phyloP scores from a whole-genome alignment of 768 basidiomycete species.

The Leccinum olivaceopallidum region DNA sequence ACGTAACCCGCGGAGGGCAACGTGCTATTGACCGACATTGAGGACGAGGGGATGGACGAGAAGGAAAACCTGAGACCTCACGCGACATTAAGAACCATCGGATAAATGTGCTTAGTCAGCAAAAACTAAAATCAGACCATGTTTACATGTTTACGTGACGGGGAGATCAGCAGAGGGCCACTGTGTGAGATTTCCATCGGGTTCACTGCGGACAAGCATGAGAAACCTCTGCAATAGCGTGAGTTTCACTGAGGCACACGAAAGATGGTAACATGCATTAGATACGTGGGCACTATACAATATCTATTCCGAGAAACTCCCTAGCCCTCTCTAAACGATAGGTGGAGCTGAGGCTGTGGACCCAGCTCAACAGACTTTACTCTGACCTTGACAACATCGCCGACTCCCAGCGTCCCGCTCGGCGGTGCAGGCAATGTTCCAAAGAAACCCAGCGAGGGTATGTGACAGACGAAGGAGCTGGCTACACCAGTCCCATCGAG shows the following conservation, averaged over 20 bases:
- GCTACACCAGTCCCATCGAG: slow-evolving; percentile 13
- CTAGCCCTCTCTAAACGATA: slow-evolving; percentile 16
- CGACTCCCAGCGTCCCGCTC: slow-evolving; percentile 20
- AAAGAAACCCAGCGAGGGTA: slow-evolving; percentile 28
- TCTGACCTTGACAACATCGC: slow-evolving; percentile 28
- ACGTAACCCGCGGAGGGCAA: slow-evolving; percentile 28
- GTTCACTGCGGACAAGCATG: neutral
- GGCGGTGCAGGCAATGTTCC: slow-evolving; percentile 17
- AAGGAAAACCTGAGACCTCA: neutral
- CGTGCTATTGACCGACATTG: slow-evolving; percentile 30
- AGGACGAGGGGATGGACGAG: slow-evolving; percentile 2
- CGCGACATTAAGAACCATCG: neutral
- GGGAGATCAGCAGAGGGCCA: neutral
- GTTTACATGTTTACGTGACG: neutral
- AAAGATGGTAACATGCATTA: neutral
- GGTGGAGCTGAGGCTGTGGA: slow-evolving; percentile 26
- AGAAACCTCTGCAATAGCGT: neutral
- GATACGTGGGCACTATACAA: neutral
- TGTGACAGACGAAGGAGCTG: slow-evolving; percentile 23
- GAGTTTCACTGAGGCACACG: neutral
- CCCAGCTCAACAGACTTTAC: slow-evolving; percentile 33
- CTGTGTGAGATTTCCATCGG: neutral
- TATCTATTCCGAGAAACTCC: neutral
- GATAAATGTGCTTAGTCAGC: slow-evolving; percentile 28
- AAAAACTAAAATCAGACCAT: slow-evolving; percentile 18